phyloP scores from a whole-genome alignment of 225 moss, liverwort and hornwort genomes.

The Pleurozium schreberi region DNA sequence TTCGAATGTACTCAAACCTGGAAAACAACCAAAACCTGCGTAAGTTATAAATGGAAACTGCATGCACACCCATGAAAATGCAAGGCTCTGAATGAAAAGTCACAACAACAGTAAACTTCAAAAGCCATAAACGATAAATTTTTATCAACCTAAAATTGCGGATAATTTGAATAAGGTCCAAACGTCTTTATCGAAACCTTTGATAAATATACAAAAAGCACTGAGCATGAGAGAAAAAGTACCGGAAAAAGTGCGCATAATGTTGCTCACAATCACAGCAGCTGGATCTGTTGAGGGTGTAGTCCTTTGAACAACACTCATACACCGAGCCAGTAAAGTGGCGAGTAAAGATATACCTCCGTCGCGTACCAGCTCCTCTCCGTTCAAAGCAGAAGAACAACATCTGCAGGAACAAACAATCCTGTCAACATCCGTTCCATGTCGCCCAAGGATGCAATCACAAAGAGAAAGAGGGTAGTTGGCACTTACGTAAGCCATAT shows the following conservation, averaged over 20 bases:
- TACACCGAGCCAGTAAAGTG: conserved; percentile 77
- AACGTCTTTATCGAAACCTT: not conserved
- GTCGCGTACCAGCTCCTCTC: conserved; percentile 89
- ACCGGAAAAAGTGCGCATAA: conserved; percentile 90
- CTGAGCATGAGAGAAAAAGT: not conserved
- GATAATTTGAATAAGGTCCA: not conserved
- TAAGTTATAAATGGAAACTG: not conserved
- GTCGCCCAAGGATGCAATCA: not conserved
- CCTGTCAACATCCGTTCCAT: not conserved
- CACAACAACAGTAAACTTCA: not conserved
- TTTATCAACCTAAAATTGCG: not conserved
- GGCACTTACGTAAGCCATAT: conserved; percentile 87
- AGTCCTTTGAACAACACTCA: conserved; percentile 81
- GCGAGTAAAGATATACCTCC: conserved; percentile 73
- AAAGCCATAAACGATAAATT: not conserved
- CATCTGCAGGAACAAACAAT: conserved; percentile 34
- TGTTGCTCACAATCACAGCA: conserved; percentile 80
- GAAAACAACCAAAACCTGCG: not conserved
- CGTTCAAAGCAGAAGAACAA: conserved; percentile 83
- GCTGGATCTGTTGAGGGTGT: conserved; percentile 68
- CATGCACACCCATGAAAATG: not conserved
- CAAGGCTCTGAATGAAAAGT: not conserved
- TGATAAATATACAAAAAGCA: not conserved
- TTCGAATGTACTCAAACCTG: conserved; percentile 70
- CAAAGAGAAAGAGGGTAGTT: not conserved